These are phyloP conservation scores for Hypomontagnella monticulosa DNA, from an alignment of 495 filamentous ascomycete genomes.

Conservation along the genomic window DNA sequence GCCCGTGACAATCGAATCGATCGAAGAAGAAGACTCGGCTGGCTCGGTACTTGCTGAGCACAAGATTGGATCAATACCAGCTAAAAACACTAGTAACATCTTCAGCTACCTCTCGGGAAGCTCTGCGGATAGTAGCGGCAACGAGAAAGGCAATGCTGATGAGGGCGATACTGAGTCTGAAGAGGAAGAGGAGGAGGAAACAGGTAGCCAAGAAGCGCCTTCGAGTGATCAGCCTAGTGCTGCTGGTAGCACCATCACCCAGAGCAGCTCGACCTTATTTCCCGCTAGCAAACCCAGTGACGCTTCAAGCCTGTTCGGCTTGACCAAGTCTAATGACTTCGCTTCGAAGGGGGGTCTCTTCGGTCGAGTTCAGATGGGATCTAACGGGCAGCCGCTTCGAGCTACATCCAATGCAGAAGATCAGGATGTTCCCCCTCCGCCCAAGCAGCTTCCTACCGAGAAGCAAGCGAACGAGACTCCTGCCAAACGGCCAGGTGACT, in stretches of 20 bases:
- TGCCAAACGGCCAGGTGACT: constrained; percentile 44
- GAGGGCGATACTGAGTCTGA: constrained; percentile 57
- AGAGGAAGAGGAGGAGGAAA: constrained; percentile 58
- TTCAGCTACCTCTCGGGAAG: constrained; percentile 71
- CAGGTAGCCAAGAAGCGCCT: constrained; percentile 50
- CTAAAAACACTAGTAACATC: constrained; percentile 57
- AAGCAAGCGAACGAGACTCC: constrained; percentile 35
- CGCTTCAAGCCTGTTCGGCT: constrained; percentile 64
- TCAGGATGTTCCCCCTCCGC: constrained; percentile 2
- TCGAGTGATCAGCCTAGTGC: constrained; percentile 47
- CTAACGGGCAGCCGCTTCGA: constrained; percentile 44
- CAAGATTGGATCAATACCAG: constrained; percentile 27
- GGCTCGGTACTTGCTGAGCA: constrained; percentile 31
- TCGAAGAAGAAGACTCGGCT: neutral
- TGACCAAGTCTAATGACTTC: constrained; percentile 55
- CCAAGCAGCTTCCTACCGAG: constrained; percentile 9
- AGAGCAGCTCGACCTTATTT: constrained; percentile 40
- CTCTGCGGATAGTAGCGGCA: constrained; percentile 54
- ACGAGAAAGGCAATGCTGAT: constrained; percentile 58
- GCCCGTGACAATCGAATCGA: constrained; percentile 11
- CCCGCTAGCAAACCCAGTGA: constrained; percentile 32
- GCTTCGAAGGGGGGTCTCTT: constrained; percentile 57
- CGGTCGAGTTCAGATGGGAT: constrained; percentile 52
- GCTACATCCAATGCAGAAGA: constrained; percentile 54
- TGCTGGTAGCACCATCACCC: constrained; percentile 45